These are phyloP conservation scores for Rhodotorula taiwanensis DNA, from an alignment of 768 basidiomycete species.

Conservation along the genomic window DNA sequence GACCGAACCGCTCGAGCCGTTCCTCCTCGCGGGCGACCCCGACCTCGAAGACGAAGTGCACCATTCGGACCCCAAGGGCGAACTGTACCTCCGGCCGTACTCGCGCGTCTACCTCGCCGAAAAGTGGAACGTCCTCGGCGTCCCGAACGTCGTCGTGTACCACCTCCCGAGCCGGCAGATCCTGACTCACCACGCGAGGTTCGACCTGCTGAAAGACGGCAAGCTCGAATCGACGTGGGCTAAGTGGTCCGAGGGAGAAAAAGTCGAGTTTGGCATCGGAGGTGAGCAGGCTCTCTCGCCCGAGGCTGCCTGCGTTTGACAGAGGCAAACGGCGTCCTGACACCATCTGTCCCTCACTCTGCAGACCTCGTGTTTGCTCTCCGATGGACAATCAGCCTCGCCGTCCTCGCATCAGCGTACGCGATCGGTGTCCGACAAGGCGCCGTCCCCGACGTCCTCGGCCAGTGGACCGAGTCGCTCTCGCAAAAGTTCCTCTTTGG, in stretches of 20 bases:
- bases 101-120: conserved; percentile 34
- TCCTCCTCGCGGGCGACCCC: conserved; percentile 36
- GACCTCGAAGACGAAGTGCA: conserved; percentile 34
- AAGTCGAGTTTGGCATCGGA: conserved; percentile 10
- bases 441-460: conserved; percentile 8
- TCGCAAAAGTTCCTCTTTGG: conserved; percentile 1
- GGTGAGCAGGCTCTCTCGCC: conserved; percentile 16
- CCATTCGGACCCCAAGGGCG: conserved; percentile 7
- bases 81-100: conserved; percentile 37
- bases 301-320: not conserved
- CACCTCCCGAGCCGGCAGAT: conserved; percentile 18
- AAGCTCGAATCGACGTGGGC: conserved; percentile 17
- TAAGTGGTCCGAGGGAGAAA: conserved; percentile 35
- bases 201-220: conserved; percentile 13
- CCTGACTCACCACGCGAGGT: conserved; percentile 26
- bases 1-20: conserved; percentile 28
- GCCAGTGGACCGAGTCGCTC: not conserved
- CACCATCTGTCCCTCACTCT: not conserved
- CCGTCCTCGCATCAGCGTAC: conserved; percentile 8
- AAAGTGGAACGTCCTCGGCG: conserved; percentile 32
- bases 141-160: conserved; percentile 35
- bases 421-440: not conserved
- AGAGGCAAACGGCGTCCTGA: not conserved
- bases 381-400: conserved; percentile 24
- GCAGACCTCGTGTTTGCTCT: conserved; percentile 21